Conservation (phyloP, 352 stramenopile species). For the Globisporangium cylindrosporum region DNA sequence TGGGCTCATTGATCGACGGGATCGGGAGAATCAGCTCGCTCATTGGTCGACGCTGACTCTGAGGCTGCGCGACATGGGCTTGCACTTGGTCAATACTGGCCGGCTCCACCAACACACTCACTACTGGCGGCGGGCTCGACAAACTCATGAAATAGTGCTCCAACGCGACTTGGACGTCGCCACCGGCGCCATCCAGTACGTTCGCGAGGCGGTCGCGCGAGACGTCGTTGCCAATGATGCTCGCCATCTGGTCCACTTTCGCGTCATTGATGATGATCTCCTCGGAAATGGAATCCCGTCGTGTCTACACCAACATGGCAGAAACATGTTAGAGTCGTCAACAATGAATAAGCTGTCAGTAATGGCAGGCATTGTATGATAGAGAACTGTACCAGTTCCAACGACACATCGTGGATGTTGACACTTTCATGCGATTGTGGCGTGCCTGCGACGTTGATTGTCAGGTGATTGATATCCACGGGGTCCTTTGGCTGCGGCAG, state of each 20-base stretch:
- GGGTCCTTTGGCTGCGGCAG: conserved; percentile 52
- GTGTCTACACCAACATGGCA: conserved; percentile 14
- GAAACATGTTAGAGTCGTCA: not conserved
- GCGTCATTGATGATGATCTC: conserved; percentile 66
- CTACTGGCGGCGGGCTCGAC: conserved; percentile 22
- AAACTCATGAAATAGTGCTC: conserved; percentile 90
- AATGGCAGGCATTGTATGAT: not conserved
- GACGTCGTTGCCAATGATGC: conserved; percentile 71
- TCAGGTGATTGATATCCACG: conserved; percentile 60
- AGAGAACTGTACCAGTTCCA: conserved; percentile 1
- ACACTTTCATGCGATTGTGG: conserved; percentile 15
- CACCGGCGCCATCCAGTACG: conserved; percentile 76
- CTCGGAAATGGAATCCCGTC: conserved; percentile 56
- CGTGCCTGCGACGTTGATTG: conserved; percentile 62
- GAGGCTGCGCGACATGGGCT: conserved; percentile 31
- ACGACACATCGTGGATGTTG: conserved; percentile 21
- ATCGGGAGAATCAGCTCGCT: conserved; percentile 75
- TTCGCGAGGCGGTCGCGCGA: conserved; percentile 67
- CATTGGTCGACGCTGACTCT: conserved; percentile 43
- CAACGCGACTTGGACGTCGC: conserved; percentile 80
- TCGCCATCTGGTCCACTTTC: conserved; percentile 86
- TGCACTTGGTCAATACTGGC: conserved; percentile 22
- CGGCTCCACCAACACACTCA: conserved; percentile 3
- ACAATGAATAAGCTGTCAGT: not conserved
- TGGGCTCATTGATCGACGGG: conserved; percentile 37